A percentile compares a stretch with the other conserved stretches of the same genome.
Evolutionary conservation across 164 flowering plant genomes (phyloP).

Genomic region (Macadamia integrifolia): DNA sequence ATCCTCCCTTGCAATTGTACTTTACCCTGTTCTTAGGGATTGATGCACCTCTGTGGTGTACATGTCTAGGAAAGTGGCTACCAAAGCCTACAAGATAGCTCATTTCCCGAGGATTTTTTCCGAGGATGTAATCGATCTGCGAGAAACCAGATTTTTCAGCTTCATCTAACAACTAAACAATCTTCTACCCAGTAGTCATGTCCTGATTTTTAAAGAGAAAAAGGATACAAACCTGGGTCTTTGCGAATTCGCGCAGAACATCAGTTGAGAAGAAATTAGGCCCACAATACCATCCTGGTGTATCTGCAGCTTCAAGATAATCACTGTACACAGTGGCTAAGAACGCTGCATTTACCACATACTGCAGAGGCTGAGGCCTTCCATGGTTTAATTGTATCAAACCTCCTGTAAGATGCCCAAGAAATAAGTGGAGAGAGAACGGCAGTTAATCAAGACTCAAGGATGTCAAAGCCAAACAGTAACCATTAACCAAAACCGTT

Average conservation of each 20-base stretch:
- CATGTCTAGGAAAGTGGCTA: constrained; percentile 68
- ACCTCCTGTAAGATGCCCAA: constrained; percentile 52
- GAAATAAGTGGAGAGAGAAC: background rate
- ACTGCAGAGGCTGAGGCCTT: constrained; percentile 92
- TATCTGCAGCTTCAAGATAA: constrained; percentile 92
- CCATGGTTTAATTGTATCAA: constrained; percentile 90
- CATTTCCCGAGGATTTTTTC: constrained; percentile 89
- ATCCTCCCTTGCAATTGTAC: constrained; percentile 89
- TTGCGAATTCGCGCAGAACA: constrained; percentile 73
- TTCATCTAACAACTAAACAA: background rate
- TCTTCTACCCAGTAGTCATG: background rate
- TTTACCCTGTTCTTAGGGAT: constrained; percentile 75
- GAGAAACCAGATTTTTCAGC: constrained; percentile 6
- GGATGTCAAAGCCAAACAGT: no score
- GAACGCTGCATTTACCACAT: constrained; percentile 91
- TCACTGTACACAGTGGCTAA: constrained; percentile 76
- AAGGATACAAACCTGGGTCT: constrained; percentile 60
- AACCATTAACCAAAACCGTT: no score
- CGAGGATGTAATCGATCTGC: constrained; percentile 93
- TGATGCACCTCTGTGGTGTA: constrained; percentile 94
- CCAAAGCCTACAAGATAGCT: constrained; percentile 94
- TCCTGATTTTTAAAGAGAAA: background rate
- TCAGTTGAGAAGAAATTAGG: constrained; percentile 76
- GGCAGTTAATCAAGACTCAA: no score
- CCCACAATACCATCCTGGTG: constrained; percentile 99